These are phyloP conservation scores for Diplocarpon mali DNA, from an alignment of 2,329 filamentous ascomycete genomes.

Conservation along the genomic window DNA sequence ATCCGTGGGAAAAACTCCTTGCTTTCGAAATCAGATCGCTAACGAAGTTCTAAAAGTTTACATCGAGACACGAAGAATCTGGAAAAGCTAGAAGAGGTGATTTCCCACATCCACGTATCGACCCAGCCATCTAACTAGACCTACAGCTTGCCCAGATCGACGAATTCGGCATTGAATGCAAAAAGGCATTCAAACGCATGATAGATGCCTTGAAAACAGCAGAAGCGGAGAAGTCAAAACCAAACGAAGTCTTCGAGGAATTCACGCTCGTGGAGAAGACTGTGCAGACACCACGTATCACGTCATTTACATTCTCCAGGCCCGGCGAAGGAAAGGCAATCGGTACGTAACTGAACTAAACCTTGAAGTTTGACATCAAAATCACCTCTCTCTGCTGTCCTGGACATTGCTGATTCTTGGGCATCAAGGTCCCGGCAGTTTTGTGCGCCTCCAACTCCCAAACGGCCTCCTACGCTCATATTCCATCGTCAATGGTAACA, in stretches of 20 bases:
- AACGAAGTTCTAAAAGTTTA: conserved; percentile 23
- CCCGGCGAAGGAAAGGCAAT: conserved; percentile 25
- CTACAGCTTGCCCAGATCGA: conserved; percentile 28
- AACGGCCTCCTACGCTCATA: conserved; percentile 48
- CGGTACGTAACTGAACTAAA: no score
- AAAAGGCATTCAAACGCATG: conserved; percentile 40
- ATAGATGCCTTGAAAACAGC: conserved; percentile 34
- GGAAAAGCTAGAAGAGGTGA: conserved; percentile 37
- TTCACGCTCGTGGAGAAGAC: conserved; percentile 37
- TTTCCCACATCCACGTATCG: neutral
- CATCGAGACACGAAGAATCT: conserved; percentile 40
- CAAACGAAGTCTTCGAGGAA: conserved; percentile 26
- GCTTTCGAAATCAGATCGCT: no score
- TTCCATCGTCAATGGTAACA: conserved; percentile 44
- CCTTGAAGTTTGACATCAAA: no score
- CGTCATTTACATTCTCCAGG: conserved; percentile 41
- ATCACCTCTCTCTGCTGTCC: no score
- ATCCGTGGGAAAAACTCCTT: no score
- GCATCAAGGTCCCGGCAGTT: conserved; percentile 35
- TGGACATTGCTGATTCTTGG: no score
- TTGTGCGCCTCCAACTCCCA: conserved; percentile 45
- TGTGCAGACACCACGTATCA: conserved; percentile 38
- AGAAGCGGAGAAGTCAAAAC: conserved; percentile 20
- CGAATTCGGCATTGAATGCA: conserved; percentile 32
- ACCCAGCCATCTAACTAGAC: neutral